Percentiles rank a stretch among this genome's conserved stretches.
phyloP scores from a whole-genome alignment of 192 early-diverging fungal genomes.

The Coemansia sp. region DNA sequence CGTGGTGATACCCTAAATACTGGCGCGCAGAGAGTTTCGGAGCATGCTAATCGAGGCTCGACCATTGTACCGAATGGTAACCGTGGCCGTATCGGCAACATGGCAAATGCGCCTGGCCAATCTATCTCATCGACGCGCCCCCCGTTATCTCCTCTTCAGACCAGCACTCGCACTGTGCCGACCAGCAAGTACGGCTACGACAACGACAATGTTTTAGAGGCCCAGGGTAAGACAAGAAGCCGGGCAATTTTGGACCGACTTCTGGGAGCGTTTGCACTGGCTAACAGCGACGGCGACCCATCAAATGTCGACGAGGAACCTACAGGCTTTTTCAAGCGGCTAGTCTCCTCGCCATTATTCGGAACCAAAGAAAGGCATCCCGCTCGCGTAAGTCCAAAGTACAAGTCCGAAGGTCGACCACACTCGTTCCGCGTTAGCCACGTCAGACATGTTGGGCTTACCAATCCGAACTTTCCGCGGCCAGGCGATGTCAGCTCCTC shows the following conservation, averaged over 20 bases:
- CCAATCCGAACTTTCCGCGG: constrained; percentile 36
- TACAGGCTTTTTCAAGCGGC: constrained; percentile 30
- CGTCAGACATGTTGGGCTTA: constrained; percentile 40
- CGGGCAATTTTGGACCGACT: constrained; percentile 33
- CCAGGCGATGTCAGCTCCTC: constrained; percentile 27
- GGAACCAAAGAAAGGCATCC: constrained; percentile 4
- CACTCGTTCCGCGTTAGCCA: constrained; percentile 51
- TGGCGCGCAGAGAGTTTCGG: not conserved
- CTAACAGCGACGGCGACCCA: not conserved
- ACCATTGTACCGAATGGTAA: constrained; percentile 13
- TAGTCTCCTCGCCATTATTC: constrained; percentile 32
- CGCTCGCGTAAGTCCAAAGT: not conserved
- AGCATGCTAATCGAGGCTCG: not conserved
- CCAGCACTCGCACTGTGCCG: constrained; percentile 23
- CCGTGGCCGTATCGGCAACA: constrained; percentile 24
- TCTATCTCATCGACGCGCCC: not conserved
- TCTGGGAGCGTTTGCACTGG: constrained; percentile 21
- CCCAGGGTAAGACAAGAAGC: constrained; percentile 15
- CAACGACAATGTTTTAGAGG: constrained; percentile 8
- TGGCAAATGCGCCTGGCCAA: constrained; percentile 4
- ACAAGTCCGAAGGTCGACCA: constrained; percentile 30
- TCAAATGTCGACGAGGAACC: constrained; percentile 5
- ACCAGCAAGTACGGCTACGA: not conserved
- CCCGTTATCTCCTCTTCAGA: constrained; percentile 13
- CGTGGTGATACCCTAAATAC: not conserved